A percentile compares a stretch with the other conserved stretches of the same genome.
These are phyloP conservation scores for Phlebiopsis flavidoalba DNA, from an alignment of 768 basidiomycete genomes.

Conservation along the genomic window DNA sequence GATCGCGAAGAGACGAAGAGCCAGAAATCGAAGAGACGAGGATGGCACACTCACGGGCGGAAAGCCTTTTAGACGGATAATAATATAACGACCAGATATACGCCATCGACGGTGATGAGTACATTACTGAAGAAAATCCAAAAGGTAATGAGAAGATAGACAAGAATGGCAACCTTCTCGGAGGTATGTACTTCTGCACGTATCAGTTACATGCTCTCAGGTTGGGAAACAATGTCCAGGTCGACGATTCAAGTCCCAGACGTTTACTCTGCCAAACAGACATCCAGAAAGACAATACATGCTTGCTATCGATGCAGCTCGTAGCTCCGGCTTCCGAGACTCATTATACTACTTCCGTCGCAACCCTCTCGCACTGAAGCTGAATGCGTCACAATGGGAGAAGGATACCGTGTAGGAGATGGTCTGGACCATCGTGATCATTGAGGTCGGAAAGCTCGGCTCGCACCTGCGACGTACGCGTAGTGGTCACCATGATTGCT, in stretches of 20 bases:
- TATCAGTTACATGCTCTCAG: not conserved
- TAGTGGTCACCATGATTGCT: slow-evolving; percentile 89
- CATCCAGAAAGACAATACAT: slow-evolving; percentile 85
- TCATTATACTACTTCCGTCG: slow-evolving; percentile 97
- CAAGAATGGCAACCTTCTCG: slow-evolving; percentile 73
- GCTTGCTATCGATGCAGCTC: slow-evolving; percentile 96
- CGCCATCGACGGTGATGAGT: slow-evolving; percentile 86
- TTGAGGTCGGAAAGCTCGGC: slow-evolving; percentile 82
- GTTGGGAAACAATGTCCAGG: slow-evolving; percentile 41
- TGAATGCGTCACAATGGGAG: slow-evolving; percentile 84
- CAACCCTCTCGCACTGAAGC: slow-evolving; percentile 85
- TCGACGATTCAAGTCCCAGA: slow-evolving; percentile 82
- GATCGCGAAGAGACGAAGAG: slow-evolving; percentile 34
- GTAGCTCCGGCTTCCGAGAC: slow-evolving; percentile 93
- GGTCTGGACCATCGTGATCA: too few relatives aligned
- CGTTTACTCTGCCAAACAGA: slow-evolving; percentile 82
- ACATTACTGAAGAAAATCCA: slow-evolving; percentile 74
- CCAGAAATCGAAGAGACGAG: slow-evolving; percentile 28
- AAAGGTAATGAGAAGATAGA: slow-evolving; percentile 94
- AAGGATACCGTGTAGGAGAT: too few relatives aligned
- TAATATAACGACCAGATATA: slow-evolving; percentile 68
- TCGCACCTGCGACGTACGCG: slow-evolving; percentile 85
- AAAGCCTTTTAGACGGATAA: slow-evolving; percentile 68
- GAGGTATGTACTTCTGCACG: slow-evolving; percentile 44
- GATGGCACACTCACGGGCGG: slow-evolving; percentile 34